A percentile compares a stretch with the other conserved stretches of the same genome.
Conservation (phyloP, 192 early-diverging fungal genomes). For the Podila horticola region DNA sequence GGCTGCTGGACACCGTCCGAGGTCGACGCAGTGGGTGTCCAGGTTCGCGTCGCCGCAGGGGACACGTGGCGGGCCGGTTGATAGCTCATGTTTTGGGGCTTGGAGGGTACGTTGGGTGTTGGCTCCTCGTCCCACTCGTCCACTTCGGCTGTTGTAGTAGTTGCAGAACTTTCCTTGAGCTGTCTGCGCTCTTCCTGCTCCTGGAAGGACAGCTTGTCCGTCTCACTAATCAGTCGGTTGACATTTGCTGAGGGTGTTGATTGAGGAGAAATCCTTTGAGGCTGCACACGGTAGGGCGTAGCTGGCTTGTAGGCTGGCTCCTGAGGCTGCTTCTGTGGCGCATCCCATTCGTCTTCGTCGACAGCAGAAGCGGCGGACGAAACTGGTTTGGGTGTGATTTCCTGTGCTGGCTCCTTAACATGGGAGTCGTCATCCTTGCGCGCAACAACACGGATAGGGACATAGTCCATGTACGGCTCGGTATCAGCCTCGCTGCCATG, state of each 20-base stretch:
- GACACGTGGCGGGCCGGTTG: slow-evolving; percentile 32
- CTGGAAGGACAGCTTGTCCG: slow-evolving; percentile 20
- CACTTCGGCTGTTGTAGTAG: background rate
- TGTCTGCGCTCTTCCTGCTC: slow-evolving; percentile 38
- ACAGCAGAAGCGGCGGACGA: slow-evolving; percentile 12
- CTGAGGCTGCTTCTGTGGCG: background rate
- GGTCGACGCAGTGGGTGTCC: slow-evolving; percentile 15
- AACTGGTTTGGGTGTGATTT: background rate
- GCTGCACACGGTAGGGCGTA: background rate
- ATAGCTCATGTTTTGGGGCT: slow-evolving; percentile 30
- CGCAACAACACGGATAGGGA: slow-evolving; percentile 39
- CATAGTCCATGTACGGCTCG: slow-evolving; percentile 27
- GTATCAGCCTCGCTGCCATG: slow-evolving; percentile 3
- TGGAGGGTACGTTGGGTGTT: slow-evolving; percentile 37
- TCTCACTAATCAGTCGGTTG: slow-evolving; percentile 32
- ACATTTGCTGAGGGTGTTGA: slow-evolving; percentile 11
- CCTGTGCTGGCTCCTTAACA: background rate
- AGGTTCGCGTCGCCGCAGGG: slow-evolving; percentile 44
- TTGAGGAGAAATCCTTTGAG: slow-evolving; percentile 8
- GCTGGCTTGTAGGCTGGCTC: background rate
- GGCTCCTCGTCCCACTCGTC: slow-evolving; percentile 53
- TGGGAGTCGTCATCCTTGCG: slow-evolving; percentile 14
- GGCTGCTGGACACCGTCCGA: background rate
- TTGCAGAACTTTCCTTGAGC: background rate
- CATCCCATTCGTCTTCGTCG: slow-evolving; percentile 43